Base-by-base conservation (phyloP, 2,329 filamentous ascomycete species). In the Aureobasidium musti region DNA sequence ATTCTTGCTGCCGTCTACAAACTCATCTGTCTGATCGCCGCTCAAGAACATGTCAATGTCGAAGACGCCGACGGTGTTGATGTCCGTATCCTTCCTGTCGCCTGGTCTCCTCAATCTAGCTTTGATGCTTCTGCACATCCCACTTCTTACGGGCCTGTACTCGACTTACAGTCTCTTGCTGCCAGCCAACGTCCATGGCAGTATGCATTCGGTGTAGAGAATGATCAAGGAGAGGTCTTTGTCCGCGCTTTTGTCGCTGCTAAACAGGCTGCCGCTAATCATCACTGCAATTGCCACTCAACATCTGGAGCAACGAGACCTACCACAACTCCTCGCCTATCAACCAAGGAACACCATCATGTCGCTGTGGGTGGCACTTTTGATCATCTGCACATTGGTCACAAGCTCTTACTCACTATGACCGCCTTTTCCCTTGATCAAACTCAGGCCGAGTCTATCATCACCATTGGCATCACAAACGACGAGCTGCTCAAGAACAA, bases 331-430 rank as follows among this genome's bases (percentile, higher is more conserved):
- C 56, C 50, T 23, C 6, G 50, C 67, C 26, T 61, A 70, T 72
- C 72, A 49, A 75, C 75, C 2, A 69, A 70, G 28, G 73, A 77
- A 49, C 85, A 91, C 75, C 79, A 82, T 67, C 84, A 86, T 17
- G 89, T 96, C 59, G 91, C 89, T 63, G 86, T 98, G 14, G 95
- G 94, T 35, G 95, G 95, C 11, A 99, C 95, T 0, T 99, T 98
- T 78, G 95, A 99, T 77, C 92, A 98, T 78, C 84, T 99, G 26
- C 95, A 99, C 75, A 88, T 91, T 4, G 95, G 95, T 6, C 95
- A 99, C 81, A 99, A 98, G 79, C 83, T 98, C n/a, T 85, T 99
- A 23, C 85, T 99, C 23, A 92, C 93, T n/a, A 93, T 93, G 68
- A 91, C 90, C 0, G 86, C 89, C 0, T 85, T 97, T 66, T 83